Conservation (phyloP, 805 yeast species). For the Wickerhamomyces ciferrii region DNA sequence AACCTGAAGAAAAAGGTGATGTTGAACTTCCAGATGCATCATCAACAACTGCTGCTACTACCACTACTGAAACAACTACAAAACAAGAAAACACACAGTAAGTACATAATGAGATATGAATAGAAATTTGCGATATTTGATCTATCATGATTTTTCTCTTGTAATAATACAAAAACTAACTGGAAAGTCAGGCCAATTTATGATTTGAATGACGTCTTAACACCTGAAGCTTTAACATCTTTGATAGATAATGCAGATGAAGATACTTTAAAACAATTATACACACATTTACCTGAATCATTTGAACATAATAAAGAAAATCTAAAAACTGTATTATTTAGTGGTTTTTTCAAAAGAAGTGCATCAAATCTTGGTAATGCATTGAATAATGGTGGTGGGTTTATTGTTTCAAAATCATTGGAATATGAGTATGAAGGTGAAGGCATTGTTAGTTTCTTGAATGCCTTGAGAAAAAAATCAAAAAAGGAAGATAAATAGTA, state of each 20-base stretch:
- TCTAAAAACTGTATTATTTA: constrained; percentile 37
- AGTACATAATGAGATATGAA: constrained; percentile 2
- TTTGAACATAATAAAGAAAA: constrained; percentile 31
- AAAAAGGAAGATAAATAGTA: constrained; percentile 7
- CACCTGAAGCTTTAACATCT: constrained; percentile 7
- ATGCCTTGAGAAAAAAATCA: constrained; percentile 31
- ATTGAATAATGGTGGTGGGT: constrained; percentile 42
- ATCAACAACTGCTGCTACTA: background rate
- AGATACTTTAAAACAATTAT: constrained; percentile 28
- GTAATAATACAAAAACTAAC: constrained; percentile 3
- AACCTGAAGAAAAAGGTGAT: constrained; percentile 18
- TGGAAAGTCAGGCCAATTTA: constrained; percentile 11
- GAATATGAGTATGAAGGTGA: constrained; percentile 49
- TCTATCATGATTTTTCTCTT: background rate
- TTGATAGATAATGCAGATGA: constrained; percentile 19
- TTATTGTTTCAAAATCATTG: constrained; percentile 41
- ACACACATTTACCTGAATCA: constrained; percentile 36
- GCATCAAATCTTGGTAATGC: constrained; percentile 36
- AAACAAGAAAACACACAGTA: constrained; percentile 1
- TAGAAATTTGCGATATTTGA: background rate
- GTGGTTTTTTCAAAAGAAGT: constrained; percentile 44
- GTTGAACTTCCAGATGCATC: constrained; percentile 8
- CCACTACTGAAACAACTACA: constrained; percentile 8
- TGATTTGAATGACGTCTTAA: constrained; percentile 14
- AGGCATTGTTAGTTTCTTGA: constrained; percentile 45